Percentiles rank a stretch among this genome's conserved stretches.
phyloP scores from a whole-genome alignment of 2,329 filamentous ascomycete species.

The Chrysosporium keratinophilum region DNA sequence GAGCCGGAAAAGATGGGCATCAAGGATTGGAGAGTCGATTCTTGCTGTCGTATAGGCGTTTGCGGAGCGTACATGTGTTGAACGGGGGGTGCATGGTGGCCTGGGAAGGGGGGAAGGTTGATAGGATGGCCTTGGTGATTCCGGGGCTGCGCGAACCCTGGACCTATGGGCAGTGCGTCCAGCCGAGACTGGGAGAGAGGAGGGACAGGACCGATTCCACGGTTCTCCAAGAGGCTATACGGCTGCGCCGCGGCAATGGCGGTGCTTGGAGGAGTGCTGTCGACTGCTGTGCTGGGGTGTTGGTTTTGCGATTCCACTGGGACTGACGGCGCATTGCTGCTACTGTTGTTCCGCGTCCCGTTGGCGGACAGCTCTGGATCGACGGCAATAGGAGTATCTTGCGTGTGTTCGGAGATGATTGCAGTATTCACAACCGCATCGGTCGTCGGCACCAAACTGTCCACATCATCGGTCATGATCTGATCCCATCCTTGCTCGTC shows the following conservation, averaged over 20 bases:
- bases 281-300: neutral
- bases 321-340: neutral
- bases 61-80: neutral
- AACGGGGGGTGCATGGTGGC: neutral
- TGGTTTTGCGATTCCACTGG: neutral
- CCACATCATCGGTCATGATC: slow-evolving; percentile 2
- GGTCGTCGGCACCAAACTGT: neutral
- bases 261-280: neutral
- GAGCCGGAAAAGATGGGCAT: neutral
- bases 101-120: neutral
- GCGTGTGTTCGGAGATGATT: neutral
- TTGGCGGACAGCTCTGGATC: slow-evolving; percentile 1
- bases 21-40: neutral
- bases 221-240: neutral
- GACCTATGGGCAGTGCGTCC: neutral
- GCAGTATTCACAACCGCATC: neutral
- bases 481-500: slow-evolving; percentile 6
- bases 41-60: neutral
- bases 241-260: neutral
- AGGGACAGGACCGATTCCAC: neutral
- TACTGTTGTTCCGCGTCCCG: neutral
- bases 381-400: neutral
- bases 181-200: neutral
- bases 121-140: neutral
- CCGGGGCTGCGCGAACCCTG: neutral